Evolutionary conservation across 1,139 yeast genomes (phyloP).

Genomic region (Taphrina communis): DNA sequence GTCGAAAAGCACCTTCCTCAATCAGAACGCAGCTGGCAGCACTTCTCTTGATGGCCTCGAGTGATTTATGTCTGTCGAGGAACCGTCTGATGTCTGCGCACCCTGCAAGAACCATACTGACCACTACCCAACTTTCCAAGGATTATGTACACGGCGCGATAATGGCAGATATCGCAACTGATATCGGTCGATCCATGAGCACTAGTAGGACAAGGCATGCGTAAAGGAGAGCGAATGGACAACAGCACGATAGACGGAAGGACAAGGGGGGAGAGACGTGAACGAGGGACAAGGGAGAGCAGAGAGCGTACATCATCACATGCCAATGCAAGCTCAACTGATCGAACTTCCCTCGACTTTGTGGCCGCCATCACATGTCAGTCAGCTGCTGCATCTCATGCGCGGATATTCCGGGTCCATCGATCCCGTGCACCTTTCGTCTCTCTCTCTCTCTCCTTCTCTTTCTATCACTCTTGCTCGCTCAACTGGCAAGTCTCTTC

Average conservation of each 20-base stretch:
- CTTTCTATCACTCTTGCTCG: background rate
- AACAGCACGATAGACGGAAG: background rate
- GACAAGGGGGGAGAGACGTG: background rate
- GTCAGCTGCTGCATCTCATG: background rate
- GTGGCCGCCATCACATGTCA: background rate
- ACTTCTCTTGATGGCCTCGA: background rate
- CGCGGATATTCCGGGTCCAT: background rate
- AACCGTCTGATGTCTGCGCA: conserved; percentile 1
- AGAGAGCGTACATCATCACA: background rate
- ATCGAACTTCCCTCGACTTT: background rate
- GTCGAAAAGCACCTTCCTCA: background rate
- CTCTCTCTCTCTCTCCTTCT: no score
- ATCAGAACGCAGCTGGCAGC: background rate
- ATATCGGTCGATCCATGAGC: background rate
- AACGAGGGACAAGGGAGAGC: background rate
- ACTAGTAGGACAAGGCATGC: no score
- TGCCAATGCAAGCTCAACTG: no score
- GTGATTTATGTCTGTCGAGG: conserved; percentile 4
- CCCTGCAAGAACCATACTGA: background rate
- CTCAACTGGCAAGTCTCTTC: background rate
- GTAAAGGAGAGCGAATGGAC: background rate
- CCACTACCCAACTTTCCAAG: background rate
- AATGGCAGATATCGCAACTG: background rate
- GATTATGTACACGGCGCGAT: background rate
- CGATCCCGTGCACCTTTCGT: no score